These are phyloP conservation scores for Pythium grandisporangium DNA, from an alignment of 352 stramenopile species.

Conservation along the genomic window DNA sequence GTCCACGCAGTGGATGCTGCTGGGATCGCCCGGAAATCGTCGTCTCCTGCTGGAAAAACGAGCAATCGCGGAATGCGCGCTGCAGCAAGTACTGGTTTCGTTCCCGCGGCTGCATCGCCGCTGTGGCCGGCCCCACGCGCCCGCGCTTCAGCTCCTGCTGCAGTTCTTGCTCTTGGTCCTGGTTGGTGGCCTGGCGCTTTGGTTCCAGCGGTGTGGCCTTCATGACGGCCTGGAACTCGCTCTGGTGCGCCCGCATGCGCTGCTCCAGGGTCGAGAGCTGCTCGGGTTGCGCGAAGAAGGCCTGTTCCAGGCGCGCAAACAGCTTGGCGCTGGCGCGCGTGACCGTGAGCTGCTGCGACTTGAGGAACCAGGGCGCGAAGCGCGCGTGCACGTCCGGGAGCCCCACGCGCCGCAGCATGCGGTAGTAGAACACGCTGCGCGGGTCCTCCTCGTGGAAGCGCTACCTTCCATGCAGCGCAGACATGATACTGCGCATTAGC, in stretches of 20 bases:
- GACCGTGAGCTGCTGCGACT: conserved; percentile 62
- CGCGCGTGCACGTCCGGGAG: conserved; percentile 62
- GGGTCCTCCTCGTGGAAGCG: conserved; percentile 57
- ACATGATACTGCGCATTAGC: background rate
- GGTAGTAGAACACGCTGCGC: conserved; percentile 64
- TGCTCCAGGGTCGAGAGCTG: conserved; percentile 52
- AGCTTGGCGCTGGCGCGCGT: conserved; percentile 59
- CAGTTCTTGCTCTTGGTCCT: too few species aligned
- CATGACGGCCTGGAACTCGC: conserved; percentile 31
- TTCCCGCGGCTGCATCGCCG: conserved; percentile 21
- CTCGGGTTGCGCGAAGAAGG: conserved; percentile 44
- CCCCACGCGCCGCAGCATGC: conserved; percentile 62
- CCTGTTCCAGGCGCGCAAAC: conserved; percentile 52
- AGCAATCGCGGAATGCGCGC: conserved; percentile 60
- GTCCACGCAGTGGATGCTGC: too few species aligned
- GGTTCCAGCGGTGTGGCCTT: conserved; percentile 6
- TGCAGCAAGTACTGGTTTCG: conserved; percentile 51
- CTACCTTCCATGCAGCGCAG: conserved; percentile 12
- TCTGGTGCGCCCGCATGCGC: conserved; percentile 45
- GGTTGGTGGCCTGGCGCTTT: too few species aligned
- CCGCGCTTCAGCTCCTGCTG: too few species aligned
- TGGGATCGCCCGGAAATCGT: too few species aligned
- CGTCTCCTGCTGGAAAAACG: conserved; percentile 37
- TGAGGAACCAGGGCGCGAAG: conserved; percentile 73
- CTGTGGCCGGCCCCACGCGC: too few species aligned